Percentiles rank a stretch among this genome's conserved stretches.
Conservation (phyloP, 768 basidiomycete genomes). For the Termitomyces sp. region DNA sequence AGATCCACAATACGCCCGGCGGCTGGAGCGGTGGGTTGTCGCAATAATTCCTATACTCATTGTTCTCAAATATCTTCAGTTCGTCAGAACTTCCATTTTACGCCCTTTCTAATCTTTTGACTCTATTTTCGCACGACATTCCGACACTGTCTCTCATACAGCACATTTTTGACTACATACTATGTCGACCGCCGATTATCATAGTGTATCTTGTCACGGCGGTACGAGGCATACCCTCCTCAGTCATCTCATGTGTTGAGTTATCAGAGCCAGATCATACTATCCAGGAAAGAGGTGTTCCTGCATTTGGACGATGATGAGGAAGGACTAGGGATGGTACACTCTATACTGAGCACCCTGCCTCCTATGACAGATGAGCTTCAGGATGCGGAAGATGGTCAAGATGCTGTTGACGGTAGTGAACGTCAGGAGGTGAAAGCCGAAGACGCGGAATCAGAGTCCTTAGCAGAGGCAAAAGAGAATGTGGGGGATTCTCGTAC, state of each 20-base stretch:
- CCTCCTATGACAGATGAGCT: conserved; percentile 41
- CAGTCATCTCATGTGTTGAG: not conserved
- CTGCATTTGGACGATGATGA: conserved; percentile 56
- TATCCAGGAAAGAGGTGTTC: conserved; percentile 68
- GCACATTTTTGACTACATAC: conserved; percentile 85
- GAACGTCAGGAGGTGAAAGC: not conserved
- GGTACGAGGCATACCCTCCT: conserved; percentile 38
- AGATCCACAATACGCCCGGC: conserved; percentile 63
- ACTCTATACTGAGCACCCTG: conserved; percentile 63
- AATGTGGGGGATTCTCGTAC: not conserved
- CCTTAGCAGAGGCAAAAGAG: not conserved
- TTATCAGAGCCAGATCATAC: conserved; percentile 47
- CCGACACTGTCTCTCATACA: conserved; percentile 87
- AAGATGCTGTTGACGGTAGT: too few relatives aligned
- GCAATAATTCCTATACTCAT: not conserved
- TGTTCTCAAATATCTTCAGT: conserved; percentile 26
- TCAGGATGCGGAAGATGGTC: not conserved
- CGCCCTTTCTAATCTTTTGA: conserved; percentile 85
- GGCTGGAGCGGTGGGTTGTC: conserved; percentile 56
- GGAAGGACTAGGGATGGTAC: conserved; percentile 64
- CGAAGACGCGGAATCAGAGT: not conserved
- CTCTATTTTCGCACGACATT: conserved; percentile 88
- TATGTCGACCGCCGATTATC: conserved; percentile 75
- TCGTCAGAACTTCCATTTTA: conserved; percentile 81
- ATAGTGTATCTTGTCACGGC: conserved; percentile 80